phyloP scores from a whole-genome alignment of 345 rosid genomes.

The Pseudoturritis turrita region DNA sequence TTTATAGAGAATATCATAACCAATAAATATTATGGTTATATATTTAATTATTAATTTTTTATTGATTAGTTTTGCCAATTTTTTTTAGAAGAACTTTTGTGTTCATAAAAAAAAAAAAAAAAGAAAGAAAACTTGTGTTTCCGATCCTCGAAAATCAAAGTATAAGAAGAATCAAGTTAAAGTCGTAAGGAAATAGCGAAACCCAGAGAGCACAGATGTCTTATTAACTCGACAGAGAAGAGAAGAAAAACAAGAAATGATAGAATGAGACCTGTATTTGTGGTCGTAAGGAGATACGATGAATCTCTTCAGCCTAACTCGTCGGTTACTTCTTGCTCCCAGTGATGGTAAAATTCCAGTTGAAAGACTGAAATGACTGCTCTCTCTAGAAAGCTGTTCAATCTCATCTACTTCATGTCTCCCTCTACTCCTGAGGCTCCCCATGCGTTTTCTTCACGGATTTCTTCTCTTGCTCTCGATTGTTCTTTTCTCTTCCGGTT shows the following conservation, averaged over 20 bases:
- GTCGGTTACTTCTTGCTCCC: slow-evolving; percentile 80
- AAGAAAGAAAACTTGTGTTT: too few species aligned
- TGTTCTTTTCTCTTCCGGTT: neutral
- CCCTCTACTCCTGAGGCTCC: slow-evolving; percentile 29
- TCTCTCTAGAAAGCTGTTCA: slow-evolving; percentile 74
- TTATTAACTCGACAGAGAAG: neutral
- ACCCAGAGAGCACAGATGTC: neutral
- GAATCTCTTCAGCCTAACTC: slow-evolving; percentile 57
- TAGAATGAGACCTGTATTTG: slow-evolving; percentile 57
- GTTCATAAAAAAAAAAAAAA: too few species aligned
- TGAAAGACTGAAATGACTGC: slow-evolving; percentile 83
- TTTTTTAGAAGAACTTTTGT: too few species aligned
- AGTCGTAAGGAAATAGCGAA: neutral
- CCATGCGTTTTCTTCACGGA: slow-evolving; percentile 5
- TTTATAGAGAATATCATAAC: too few species aligned
- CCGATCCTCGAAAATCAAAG: neutral
- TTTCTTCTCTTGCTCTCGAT: neutral
- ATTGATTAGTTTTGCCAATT: too few species aligned
- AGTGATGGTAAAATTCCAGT: slow-evolving; percentile 86
- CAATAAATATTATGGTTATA: too few species aligned
- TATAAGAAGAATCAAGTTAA: neutral
- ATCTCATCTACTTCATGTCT: slow-evolving; percentile 64
- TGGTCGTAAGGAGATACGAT: slow-evolving; percentile 78
- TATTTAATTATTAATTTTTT: too few species aligned
- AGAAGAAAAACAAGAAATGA: neutral